phyloP scores from a whole-genome alignment of 441 rosid genomes.

The Melastoma candidum region DNA sequence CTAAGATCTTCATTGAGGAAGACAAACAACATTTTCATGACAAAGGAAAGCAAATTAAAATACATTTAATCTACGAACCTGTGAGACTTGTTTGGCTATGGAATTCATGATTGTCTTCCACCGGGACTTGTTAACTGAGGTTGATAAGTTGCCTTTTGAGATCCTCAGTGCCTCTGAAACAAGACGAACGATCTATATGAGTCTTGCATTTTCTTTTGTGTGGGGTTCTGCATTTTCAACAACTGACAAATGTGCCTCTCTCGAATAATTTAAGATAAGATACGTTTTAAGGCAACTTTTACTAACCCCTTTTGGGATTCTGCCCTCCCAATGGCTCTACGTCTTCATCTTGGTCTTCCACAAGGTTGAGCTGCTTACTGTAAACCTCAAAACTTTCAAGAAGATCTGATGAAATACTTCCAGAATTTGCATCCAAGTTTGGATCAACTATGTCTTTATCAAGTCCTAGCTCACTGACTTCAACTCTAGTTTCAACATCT shows the following conservation, averaged over 20 bases:
- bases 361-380: constrained; percentile 48
- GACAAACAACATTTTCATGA: constrained; percentile 9
- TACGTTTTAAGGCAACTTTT: constrained; percentile 6
- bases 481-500: constrained; percentile 74
- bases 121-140: constrained; percentile 37
- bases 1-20: too few species aligned
- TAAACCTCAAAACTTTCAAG: constrained; percentile 57
- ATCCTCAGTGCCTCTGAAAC: constrained; percentile 48
- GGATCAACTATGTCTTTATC: constrained; percentile 47
- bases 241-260: neutral
- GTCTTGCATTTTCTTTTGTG: neutral
- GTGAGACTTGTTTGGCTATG: constrained; percentile 82
- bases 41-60: neutral
- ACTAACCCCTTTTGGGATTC: constrained; percentile 49
- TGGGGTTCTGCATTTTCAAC: neutral
- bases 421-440: constrained; percentile 32
- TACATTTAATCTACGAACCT: constrained; percentile 37
- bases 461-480: constrained; percentile 53
- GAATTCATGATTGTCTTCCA: constrained; percentile 77
- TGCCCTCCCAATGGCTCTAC: constrained; percentile 33
- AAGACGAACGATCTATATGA: neutral
- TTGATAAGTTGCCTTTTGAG: constrained; percentile 23
- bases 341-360: constrained; percentile 35
- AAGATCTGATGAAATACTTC: constrained; percentile 43
- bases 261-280: constrained; percentile 1